Percentiles rank a stretch among this genome's conserved stretches.
phyloP scores from a whole-genome alignment of 345 rosid genomes.

The Camelina sativa region DNA sequence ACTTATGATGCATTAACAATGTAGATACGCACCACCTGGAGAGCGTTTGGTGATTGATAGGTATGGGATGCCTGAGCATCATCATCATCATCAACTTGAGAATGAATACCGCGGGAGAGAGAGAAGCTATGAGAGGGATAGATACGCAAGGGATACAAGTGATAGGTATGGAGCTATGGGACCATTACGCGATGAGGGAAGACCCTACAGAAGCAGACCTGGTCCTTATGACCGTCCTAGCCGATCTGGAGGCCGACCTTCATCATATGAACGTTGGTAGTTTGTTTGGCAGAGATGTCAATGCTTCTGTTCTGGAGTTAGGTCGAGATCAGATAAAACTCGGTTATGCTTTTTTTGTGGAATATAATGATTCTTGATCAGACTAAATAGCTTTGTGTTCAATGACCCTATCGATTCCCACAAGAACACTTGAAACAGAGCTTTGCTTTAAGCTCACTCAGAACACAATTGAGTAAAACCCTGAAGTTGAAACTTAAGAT shows the following conservation, averaged over 20 bases:
- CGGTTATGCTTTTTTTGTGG: neutral
- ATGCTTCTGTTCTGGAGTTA: neutral
- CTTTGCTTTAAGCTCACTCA: conserved; percentile 3
- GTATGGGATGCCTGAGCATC: conserved; percentile 52
- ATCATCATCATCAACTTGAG: conserved; percentile 1
- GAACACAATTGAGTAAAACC: neutral
- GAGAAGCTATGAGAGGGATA: conserved; percentile 56
- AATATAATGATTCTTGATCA: neutral
- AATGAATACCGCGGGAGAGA: too few species aligned
- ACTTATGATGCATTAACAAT: conserved; percentile 18
- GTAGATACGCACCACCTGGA: conserved; percentile 66
- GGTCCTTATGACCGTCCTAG: conserved; percentile 77
- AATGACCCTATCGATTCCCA: conserved; percentile 5
- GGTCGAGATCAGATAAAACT: conserved; percentile 17
- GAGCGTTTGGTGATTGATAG: conserved; percentile 67
- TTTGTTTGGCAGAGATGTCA: neutral
- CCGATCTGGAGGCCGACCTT: conserved; percentile 66
- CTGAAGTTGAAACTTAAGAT: neutral
- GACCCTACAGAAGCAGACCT: conserved; percentile 64
- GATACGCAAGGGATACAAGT: conserved; percentile 53
- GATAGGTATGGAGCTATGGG: conserved; percentile 74
- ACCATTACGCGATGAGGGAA: conserved; percentile 57
- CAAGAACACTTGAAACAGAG: conserved; percentile 14
- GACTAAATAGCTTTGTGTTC: neutral
- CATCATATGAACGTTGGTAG: conserved; percentile 78